Evolutionary conservation across 2,329 filamentous ascomycete genomes (phyloP), one percentile per base, ranked within the genome.

Genomic region (Emmonsiellopsis sp.): DNA sequence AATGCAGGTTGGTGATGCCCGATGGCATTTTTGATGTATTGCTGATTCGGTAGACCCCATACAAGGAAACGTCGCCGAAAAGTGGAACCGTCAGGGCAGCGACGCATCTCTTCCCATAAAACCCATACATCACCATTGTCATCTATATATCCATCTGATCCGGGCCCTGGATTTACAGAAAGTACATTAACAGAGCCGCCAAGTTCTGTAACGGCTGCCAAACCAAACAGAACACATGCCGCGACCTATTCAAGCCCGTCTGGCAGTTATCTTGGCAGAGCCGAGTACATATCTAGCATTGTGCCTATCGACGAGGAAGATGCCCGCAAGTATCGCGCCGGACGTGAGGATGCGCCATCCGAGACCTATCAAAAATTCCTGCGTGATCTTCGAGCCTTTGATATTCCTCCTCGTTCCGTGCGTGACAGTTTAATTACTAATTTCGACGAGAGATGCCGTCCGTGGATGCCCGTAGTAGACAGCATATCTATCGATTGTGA

Each of bases 401-500:
- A 57, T 31, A 40, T 55, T 14, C 54, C 56, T 2, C 54, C 45
- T 17, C 51, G 55, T 17, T 54, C 56, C 3, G 34, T 56, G 3
- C 46, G 53, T 27, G 49, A 55, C 36, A 58, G 50, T 31, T 43
- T 59, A 40, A 42, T 59, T 44, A 47, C 49, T 13, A 59, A 55
- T 46, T 59, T 59, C 46, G 42, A 58, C 31, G 48, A 56, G 14
- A 32, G 54, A 52, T 57, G 56, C 32, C 50, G 49, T 11, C 57
- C 57, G 2, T 58, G 57, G 56, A 58, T 58, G 57, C 56, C 57
- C 1, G 42, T 59, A 13, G 51, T 59, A 36, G 55, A 54, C n/a
- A 55, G 47, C 37, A 49, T 49, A 10, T 44, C 48, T 42, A 46
- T 46, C 10, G 42, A 52, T 3, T 10, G 14, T 34, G 21, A 31